These are phyloP conservation scores for Candida tropicalis DNA, from an alignment of 1,139 yeast species.

Conservation along the genomic window DNA sequence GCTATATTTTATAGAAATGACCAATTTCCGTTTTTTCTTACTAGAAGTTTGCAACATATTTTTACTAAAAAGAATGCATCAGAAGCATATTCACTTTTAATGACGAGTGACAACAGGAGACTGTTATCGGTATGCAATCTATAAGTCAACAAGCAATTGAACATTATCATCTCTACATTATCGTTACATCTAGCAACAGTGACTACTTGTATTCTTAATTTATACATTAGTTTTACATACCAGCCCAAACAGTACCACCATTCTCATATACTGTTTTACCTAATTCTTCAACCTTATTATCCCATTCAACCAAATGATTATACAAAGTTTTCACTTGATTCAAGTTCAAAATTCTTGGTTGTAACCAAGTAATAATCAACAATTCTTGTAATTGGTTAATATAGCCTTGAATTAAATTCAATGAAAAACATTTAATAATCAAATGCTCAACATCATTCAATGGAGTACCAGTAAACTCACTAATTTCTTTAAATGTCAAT, in stretches of 20 bases:
- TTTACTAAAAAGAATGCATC: too few species aligned
- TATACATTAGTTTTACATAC: conserved; percentile 18
- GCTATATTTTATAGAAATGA: too few species aligned
- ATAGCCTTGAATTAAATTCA: conserved; percentile 79
- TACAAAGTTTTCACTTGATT: conserved; percentile 80
- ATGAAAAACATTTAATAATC: conserved; percentile 86
- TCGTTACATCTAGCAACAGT: too few species aligned
- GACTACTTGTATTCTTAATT: too few species aligned
- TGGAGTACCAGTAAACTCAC: conserved; percentile 67
- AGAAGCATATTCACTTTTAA: too few species aligned
- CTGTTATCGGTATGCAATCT: too few species aligned
- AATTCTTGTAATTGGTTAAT: conserved; percentile 84
- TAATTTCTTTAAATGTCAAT: conserved; percentile 72
- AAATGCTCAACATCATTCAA: conserved; percentile 82
- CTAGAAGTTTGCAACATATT: too few species aligned
- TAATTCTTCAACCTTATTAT: conserved; percentile 66
- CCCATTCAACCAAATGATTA: conserved; percentile 77
- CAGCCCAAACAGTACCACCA: conserved; percentile 47
- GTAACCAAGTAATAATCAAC: conserved; percentile 89
- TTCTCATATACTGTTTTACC: conserved; percentile 45
- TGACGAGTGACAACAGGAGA: too few species aligned
- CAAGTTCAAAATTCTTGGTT: conserved; percentile 87
- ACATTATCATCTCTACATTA: too few species aligned
- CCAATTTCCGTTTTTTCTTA: too few species aligned
- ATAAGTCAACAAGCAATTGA: too few species aligned